Conservation (phyloP, 371 early-diverging fungal species). For the Lichtheimia corymbifera region DNA sequence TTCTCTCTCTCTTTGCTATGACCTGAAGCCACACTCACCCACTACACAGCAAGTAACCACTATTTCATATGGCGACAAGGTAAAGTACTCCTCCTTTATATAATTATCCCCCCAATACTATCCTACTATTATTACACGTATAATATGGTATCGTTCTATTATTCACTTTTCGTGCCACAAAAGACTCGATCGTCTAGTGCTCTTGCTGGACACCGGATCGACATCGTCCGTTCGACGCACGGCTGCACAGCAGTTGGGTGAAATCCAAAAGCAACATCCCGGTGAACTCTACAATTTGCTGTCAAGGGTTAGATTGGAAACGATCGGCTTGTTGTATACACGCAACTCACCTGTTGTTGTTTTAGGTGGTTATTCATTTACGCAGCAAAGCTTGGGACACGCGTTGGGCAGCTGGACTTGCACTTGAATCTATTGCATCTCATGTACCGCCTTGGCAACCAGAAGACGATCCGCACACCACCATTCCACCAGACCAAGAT, state of each 20-base stretch:
- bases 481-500: conserved; percentile 20
- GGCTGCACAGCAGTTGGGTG: conserved; percentile 94
- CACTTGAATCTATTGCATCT: conserved; percentile 87
- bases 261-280: conserved; percentile 93
- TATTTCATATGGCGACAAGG: conserved; percentile 38
- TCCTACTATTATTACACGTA: too few species aligned
- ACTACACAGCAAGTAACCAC: conserved; percentile 2
- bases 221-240: conserved; percentile 85
- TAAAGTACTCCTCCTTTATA: conserved; percentile 10
- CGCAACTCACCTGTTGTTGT: conserved; percentile 1
- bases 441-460: conserved; percentile 89
- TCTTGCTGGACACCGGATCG: conserved; percentile 91
- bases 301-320: conserved; percentile 63
- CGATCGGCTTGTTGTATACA: background rate
- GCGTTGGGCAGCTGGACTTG: conserved; percentile 92
- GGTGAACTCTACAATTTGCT: conserved; percentile 87
- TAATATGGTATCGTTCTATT: background rate
- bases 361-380: conserved; percentile 80
- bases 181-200: conserved; percentile 92
- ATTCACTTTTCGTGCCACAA: background rate
- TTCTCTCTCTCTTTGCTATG: background rate
- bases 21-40: conserved; percentile 7
- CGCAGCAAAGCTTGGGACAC: conserved; percentile 94
- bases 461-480: conserved; percentile 15
- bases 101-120: background rate